A percentile compares a stretch with the other conserved stretches of the same genome.
phyloP scores from a whole-genome alignment of 73 alveolate genomes.

The Symbiodinium natans region DNA sequence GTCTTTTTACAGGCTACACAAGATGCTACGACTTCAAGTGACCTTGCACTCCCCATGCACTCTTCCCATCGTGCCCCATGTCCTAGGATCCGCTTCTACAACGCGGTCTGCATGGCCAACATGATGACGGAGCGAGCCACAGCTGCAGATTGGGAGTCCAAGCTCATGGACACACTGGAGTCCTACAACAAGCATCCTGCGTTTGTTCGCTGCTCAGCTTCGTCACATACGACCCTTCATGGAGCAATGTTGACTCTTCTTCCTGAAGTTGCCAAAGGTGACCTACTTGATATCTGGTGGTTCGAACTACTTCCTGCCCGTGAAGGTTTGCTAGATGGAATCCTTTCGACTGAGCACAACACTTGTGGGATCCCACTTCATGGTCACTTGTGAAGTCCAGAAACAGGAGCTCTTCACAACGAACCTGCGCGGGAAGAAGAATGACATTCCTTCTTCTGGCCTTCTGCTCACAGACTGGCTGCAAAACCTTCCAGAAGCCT shows the following conservation, averaged over 20 bases:
- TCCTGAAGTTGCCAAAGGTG: background rate
- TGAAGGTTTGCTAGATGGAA: background rate
- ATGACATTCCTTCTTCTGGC: background rate
- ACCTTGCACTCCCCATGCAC: too few relatives aligned
- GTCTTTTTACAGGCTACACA: too few relatives aligned
- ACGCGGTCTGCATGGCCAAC: constrained; percentile 72
- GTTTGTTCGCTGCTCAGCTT: background rate
- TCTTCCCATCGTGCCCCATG: too few relatives aligned
- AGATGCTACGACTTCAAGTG: background rate
- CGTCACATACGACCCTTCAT: background rate
- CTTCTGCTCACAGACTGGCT: background rate
- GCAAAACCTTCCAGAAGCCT: background rate
- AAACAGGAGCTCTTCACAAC: background rate
- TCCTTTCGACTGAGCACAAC: too few relatives aligned
- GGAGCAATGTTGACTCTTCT: too few relatives aligned
- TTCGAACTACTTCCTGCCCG: constrained; percentile 46
- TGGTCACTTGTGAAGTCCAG: background rate
- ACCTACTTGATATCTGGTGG: constrained; percentile 28
- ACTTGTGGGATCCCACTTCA: too few relatives aligned
- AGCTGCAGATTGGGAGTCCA: background rate
- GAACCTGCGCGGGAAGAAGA: background rate
- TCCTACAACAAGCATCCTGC: constrained; percentile 37
- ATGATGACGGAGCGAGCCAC: constrained; percentile 28
- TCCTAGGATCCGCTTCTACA: constrained; percentile 50
- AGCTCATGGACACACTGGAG: background rate